phyloP scores from a whole-genome alignment of 768 basidiomycete species.

The Russula olivacea region DNA sequence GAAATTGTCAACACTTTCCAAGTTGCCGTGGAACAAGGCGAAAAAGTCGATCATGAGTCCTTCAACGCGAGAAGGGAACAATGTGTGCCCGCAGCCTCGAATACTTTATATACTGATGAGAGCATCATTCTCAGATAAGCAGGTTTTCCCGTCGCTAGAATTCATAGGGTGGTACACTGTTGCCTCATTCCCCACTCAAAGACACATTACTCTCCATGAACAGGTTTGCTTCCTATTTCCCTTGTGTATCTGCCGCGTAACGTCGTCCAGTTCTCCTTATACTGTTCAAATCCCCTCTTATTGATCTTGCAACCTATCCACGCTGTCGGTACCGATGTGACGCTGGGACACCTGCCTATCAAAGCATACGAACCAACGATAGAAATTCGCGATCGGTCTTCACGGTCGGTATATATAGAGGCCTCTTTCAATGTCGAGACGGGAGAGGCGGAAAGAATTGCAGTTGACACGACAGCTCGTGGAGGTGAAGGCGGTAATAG shows the following conservation, averaged over 20 bases:
- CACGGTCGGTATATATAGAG: slow-evolving; percentile 76
- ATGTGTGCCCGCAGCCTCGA: slow-evolving; percentile 42
- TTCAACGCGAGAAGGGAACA: slow-evolving; percentile 80
- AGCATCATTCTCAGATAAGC: slow-evolving; percentile 62
- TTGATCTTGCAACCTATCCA: slow-evolving; percentile 61
- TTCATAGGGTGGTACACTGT: slow-evolving; percentile 98
- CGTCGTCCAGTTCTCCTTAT: slow-evolving; percentile 60
- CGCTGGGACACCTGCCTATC: slow-evolving; percentile 76
- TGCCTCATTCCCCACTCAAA: slow-evolving; percentile 61
- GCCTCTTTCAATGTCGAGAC: slow-evolving; percentile 89
- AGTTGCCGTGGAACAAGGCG: slow-evolving; percentile 58
- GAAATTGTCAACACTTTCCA: slow-evolving; percentile 98
- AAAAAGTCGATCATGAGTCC: slow-evolving; percentile 74
- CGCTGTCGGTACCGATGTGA: slow-evolving; percentile 43
- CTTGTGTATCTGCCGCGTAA: neutral
- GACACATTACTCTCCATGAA: slow-evolving; percentile 78
- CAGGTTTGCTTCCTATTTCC: slow-evolving; percentile 46
- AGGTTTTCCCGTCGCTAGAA: slow-evolving; percentile 96
- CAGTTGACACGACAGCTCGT: slow-evolving; percentile 91
- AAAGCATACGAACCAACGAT: slow-evolving; percentile 91
- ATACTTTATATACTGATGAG: neutral
- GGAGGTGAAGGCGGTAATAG: slow-evolving; percentile 79
- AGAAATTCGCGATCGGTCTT: slow-evolving; percentile 73
- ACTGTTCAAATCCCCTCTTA: slow-evolving; percentile 86
- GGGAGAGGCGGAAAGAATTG: slow-evolving; percentile 97